These are phyloP conservation scores for Erysimum cheiri DNA, from an alignment of 441 rosid genomes.

Conservation along the genomic window DNA sequence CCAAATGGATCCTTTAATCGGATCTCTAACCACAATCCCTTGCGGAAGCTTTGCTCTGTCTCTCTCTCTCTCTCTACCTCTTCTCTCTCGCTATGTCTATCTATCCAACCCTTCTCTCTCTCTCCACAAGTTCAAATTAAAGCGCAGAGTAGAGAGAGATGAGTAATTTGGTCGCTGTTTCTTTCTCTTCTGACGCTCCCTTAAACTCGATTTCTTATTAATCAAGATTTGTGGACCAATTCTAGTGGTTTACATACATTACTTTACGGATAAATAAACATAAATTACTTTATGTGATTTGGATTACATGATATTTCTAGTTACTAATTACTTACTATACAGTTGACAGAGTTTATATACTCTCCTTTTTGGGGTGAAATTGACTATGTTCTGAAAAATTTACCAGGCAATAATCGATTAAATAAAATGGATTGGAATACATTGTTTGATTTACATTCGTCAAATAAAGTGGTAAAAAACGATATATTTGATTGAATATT, in stretches of 20 bases:
- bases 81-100: neutral
- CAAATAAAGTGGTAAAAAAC: neutral
- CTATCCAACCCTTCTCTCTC: neutral
- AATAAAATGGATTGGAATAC: neutral
- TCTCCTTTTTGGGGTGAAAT: neutral
- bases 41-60: neutral
- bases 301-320: neutral
- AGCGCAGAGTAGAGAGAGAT: constrained; percentile 40
- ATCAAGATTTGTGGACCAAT: constrained; percentile 38
- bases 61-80: constrained; percentile 10
- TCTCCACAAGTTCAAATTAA: constrained; percentile 46
- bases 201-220: constrained; percentile 32
- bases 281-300: neutral
- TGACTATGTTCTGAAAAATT: neutral
- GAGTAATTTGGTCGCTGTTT: constrained; percentile 33
- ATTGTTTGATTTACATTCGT: neutral
- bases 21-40: constrained; percentile 32
- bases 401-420: neutral
- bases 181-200: constrained; percentile 39
- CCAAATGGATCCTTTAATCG: constrained; percentile 38
- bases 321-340: neutral
- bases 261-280: neutral
- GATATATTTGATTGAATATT: neutral
- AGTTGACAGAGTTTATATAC: no score
- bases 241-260: constrained; percentile 17